Percentiles rank a stretch among this genome's conserved stretches.
Evolutionary conservation across 139 green algal genomes (phyloP).

Genomic region (Chlorella sp.): DNA sequence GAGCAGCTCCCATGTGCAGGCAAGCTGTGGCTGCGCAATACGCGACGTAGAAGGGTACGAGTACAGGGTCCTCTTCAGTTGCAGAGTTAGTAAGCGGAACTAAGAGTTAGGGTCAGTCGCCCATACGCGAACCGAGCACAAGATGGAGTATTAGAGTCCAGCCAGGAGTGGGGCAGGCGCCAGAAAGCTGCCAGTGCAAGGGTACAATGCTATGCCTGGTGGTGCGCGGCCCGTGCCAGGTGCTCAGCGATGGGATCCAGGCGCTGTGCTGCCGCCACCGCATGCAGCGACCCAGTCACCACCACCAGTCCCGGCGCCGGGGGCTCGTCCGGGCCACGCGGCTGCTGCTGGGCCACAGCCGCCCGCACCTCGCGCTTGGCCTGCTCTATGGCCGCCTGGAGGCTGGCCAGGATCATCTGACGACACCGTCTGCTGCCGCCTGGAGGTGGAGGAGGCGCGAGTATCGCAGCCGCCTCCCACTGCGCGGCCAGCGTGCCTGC

Average conservation of each 20-base stretch:
- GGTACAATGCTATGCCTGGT: no score
- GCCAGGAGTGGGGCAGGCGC: no score
- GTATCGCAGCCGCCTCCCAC: slow-evolving; percentile 58
- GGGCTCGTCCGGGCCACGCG: not conserved
- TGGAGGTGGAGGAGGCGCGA: not conserved
- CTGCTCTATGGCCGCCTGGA: slow-evolving; percentile 51
- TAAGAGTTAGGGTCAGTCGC: no score
- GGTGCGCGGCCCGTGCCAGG: not conserved
- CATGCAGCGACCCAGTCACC: slow-evolving; percentile 68
- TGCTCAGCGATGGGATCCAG: slow-evolving; percentile 8
- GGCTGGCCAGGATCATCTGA: slow-evolving; percentile 62
- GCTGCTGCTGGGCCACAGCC: not conserved
- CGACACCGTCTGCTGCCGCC: slow-evolving; percentile 21
- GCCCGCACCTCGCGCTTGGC: slow-evolving; percentile 51
- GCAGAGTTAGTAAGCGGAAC: no score
- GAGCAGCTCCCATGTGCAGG: no score
- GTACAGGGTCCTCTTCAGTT: no score
- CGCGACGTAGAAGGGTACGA: no score
- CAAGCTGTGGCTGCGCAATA: no score
- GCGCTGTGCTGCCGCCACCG: slow-evolving; percentile 33
- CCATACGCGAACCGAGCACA: no score
- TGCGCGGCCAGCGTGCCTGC: slow-evolving; percentile 44
- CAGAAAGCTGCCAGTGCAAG: no score
- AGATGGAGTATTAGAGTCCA: no score
- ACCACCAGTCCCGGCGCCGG: slow-evolving; percentile 38